Evolutionary conservation across 164 flowering plant species (phyloP), one percentile per base, ranked within the genome.

Genomic region (Chimonanthus salicifolius): DNA sequence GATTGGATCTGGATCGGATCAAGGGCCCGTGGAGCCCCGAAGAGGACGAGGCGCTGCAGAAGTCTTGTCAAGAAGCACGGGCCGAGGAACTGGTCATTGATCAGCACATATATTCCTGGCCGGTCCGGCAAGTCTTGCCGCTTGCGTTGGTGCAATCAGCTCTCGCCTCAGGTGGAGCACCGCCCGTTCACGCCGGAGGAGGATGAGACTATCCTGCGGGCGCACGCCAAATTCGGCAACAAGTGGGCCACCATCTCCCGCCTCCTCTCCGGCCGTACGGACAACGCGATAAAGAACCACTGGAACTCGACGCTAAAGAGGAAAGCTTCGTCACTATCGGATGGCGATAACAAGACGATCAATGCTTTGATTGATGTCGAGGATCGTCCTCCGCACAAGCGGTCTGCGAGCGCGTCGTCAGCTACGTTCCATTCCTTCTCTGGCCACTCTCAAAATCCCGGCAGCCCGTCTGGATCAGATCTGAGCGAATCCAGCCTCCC

Each of bases 11-110:
- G 77, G 95, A 93, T 80, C 88, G 94, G 84, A 88, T 92, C 72
- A 94, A 90, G 75, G 98, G 98, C 0, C 97, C 98, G 58, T 94
- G 98, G 98, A 92, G 97, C 63, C 94, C 95, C 1, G 93, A 93
- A 68, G 97, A 93, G 74, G 98, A 93, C 74, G 90, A 89, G 18
- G 58, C 81, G 72, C 76, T 94, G 68, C 83, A 78, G 75, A 78
- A 73, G n/a, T 6, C 81, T 89, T 15, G 98, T 94, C 9, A 77
- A 84, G 68, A 85, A 77, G 72, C 88, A 92, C 71, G 98, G 97
- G 0, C 80, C 97, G 0, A 76, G 97, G 67, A 92, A 94, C 86
- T 92, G 97, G 97, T 87, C 97, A 46, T 65, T 90, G 75, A 91
- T 94, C 43, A 87, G 95, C 79, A 87, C 84, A 71, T 84, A 92